Conservation (phyloP, 306 rosid species). For the Sicyos baderoa region DNA sequence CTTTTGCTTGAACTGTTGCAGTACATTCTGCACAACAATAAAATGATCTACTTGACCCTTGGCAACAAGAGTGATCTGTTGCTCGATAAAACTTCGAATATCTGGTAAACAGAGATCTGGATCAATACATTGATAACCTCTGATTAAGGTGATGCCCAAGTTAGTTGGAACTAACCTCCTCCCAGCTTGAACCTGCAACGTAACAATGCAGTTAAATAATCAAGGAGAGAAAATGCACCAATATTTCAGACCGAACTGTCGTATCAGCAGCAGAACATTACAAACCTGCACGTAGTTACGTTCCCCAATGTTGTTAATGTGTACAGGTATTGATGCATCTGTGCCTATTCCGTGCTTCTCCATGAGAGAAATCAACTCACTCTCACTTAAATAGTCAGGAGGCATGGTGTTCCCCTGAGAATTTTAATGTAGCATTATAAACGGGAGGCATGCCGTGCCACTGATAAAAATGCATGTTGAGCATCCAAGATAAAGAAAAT, state of each 20-base stretch:
- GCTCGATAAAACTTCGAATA: slow-evolving; percentile 98
- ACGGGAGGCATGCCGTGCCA: no score
- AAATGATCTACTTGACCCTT: slow-evolving; percentile 76
- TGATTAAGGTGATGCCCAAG: slow-evolving; percentile 72
- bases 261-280: not conserved
- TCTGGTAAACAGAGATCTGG: slow-evolving; percentile 98
- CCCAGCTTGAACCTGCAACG: slow-evolving; percentile 84
- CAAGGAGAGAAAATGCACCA: not conserved
- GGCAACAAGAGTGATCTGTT: slow-evolving; percentile 86
- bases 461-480: not conserved
- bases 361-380: slow-evolving; percentile 94
- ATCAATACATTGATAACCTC: slow-evolving; percentile 94
- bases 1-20: slow-evolving; percentile 79
- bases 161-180: slow-evolving; percentile 81
- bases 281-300: slow-evolving; percentile 93
- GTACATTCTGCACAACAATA: slow-evolving; percentile 75
- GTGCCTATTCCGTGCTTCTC: slow-evolving; percentile 96
- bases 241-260: not conserved
- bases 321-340: slow-evolving; percentile 93
- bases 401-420: slow-evolving; percentile 74
- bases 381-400: slow-evolving; percentile 87
- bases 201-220: slow-evolving; percentile 23
- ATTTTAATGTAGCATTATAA: slow-evolving; percentile 6
- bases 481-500: not conserved
- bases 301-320: slow-evolving; percentile 92